Base-by-base conservation (phyloP, 768 basidiomycete genomes). In the Serendipita sp. region DNA sequence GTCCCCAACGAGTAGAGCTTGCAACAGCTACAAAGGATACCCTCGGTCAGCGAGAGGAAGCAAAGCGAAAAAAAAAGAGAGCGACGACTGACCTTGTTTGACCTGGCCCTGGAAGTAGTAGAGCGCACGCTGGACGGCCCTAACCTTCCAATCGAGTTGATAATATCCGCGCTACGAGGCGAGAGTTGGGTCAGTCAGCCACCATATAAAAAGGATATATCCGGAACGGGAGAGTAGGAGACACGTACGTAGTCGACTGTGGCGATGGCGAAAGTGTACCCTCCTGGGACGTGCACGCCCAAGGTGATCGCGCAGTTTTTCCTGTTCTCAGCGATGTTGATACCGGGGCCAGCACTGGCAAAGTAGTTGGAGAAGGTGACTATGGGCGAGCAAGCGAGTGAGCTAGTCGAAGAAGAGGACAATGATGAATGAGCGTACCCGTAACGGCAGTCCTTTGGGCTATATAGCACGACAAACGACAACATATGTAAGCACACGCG, bases 101-200 rank as follows among this genome's bases (percentile, higher is more conserved):
- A 32, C 8, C 35, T 60, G 56, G 13, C 56, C 56, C n/a, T 60
- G 56, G 56, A 60, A 60, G 56, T 60, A 60, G 56, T 60, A 60
- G 8, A 32, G 3, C 23, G 56, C 56, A n/a, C 16, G 3, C n/a
- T 60, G 56, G 35, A 35, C 32, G 1, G 56, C 56, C 23, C 10
- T 60, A 2, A 60, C 56, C 34, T 60, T 60, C 23, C 34, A 28
- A 32, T 60, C 56, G 10, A 60, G 35, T 15, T 15, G 28, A 35
- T 60, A 60, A n/a, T 18, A 60, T 23, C 56, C 56, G 32, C 56
- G 56, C 56, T 60, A 35, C 2, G 2, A 28, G 23, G 28, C 11
- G 23, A 15, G 16, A 11, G 2, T 54, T 15, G 23, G 52, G 23
- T 23, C 23, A 23, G 23, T 23, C 23, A 23, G 1, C 38, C 38